These are phyloP conservation scores for Rhizophagus sp. DNA, from an alignment of 192 early-diverging fungal genomes.

Conservation along the genomic window DNA sequence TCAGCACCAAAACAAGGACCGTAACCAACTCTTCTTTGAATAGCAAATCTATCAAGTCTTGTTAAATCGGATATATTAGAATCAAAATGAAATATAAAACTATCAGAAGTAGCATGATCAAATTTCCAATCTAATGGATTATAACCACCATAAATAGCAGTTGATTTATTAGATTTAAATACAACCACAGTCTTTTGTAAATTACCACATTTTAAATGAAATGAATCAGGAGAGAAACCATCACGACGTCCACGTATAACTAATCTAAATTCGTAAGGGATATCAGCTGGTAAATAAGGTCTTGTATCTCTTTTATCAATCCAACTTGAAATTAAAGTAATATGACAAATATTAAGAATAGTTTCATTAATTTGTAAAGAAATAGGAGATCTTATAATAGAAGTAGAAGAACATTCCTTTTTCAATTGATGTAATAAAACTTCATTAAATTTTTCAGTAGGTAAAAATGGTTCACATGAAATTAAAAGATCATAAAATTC, in stretches of 20 bases:
- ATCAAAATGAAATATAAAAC: constrained; percentile 22
- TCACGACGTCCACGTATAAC: not conserved
- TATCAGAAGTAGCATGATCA: constrained; percentile 15
- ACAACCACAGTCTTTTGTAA: constrained; percentile 1
- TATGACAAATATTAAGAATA: constrained; percentile 22
- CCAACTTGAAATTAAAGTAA: constrained; percentile 12
- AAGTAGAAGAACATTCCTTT: not conserved
- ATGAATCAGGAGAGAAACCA: constrained; percentile 14
- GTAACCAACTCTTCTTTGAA: not conserved
- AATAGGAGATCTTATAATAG: not conserved
- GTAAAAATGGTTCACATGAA: constrained; percentile 20
- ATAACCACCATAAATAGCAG: constrained; percentile 12
- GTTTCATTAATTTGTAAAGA: not conserved
- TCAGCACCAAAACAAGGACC: constrained; percentile 12
- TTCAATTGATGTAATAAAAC: constrained; percentile 2
- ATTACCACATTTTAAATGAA: not conserved
- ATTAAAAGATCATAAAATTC: constrained; percentile 15
- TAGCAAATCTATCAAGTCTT: constrained; percentile 6
- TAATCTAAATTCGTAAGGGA: constrained; percentile 20
- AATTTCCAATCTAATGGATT: constrained; percentile 27
- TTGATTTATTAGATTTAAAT: not conserved
- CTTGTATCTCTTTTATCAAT: not conserved
- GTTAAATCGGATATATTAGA: not conserved
- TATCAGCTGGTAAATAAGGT: constrained; percentile 1
- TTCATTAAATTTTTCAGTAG: not conserved